Percentiles rank a stretch among this genome's conserved stretches.
phyloP scores from a whole-genome alignment of 2,329 filamentous ascomycete species.

The Paecilomyces variotii region DNA sequence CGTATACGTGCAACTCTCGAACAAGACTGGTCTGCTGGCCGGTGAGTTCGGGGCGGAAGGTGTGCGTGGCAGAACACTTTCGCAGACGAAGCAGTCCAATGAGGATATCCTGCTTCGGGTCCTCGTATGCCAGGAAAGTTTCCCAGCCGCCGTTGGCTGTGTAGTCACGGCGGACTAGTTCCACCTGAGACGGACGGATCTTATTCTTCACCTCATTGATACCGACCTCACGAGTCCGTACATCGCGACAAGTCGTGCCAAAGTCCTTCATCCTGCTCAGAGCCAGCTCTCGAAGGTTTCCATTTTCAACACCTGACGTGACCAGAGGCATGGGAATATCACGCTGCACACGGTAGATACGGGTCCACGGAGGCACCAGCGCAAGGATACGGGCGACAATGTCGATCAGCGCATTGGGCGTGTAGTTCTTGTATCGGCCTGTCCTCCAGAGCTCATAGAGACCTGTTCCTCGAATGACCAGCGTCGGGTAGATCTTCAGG shows the following conservation, averaged over 20 bases:
- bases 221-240: constrained; percentile 90
- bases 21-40: constrained; percentile 87
- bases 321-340: constrained; percentile 99
- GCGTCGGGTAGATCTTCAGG: constrained; percentile 93
- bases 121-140: constrained; percentile 95
- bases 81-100: constrained; percentile 82
- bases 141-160: constrained; percentile 96
- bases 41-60: constrained; percentile 78
- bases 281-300: constrained; percentile 87
- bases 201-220: constrained; percentile 99
- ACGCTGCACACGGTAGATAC: constrained; percentile 95
- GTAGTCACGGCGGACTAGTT: constrained; percentile 90
- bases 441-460: constrained; percentile 97
- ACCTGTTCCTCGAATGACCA: constrained; percentile 93
- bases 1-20: constrained; percentile 92
- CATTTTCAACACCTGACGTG: constrained; percentile 97
- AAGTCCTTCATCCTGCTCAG: constrained; percentile 99
- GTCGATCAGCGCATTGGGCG: constrained; percentile 91
- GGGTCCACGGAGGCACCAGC: constrained; percentile 91
- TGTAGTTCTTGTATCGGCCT: constrained; percentile 96
- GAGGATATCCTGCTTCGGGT: constrained; percentile 95
- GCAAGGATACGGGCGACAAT: constrained; percentile 94
- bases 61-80: constrained; percentile 86
- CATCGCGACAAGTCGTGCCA: constrained; percentile 91
- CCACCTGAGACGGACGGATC: constrained; percentile 90